Base-by-base conservation (phyloP, 148 eudicot genomes). In the Nyssa sinensis region DNA sequence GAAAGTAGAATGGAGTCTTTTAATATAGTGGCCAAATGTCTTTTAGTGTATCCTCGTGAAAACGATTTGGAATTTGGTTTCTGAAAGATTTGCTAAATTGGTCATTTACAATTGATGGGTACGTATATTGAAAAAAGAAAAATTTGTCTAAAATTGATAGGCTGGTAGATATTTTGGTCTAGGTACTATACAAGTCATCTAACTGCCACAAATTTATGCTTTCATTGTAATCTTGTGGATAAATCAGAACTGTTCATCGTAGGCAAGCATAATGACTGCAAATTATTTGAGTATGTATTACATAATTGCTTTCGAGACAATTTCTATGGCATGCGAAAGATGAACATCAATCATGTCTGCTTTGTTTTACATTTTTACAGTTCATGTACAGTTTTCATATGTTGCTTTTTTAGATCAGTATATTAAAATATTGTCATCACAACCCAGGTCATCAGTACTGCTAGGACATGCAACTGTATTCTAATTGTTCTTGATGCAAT, bases 361-460 rank as follows among this genome's bases (percentile, higher is more conserved):
- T 49, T 49, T 9, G 21, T 49, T 49, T 13, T 14, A 25, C 1
- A 10, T 34, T 60, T 21, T 37, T 25, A 35, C 11, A 31, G 59
- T 67, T 67, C 13, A 67, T 67, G 55, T 67, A 31, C 66, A 53
- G 1, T 37, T 34, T 34, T n/a, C 57, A 69, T 13, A 29, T n/a
- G n/a, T n/a, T n/a, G n/a, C n/a, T n/a, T 69, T 44, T 62, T 60
- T 33, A 28, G 51, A 44, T 44, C 19, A 44, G 16, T 44, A 11
- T 44, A 11, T n/a, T n/a, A n/a, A n/a, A n/a, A n/a, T n/a, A n/a
- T n/a, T n/a, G n/a, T n/a, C n/a, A n/a, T n/a, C n/a, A n/a, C n/a
- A n/a, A n/a, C n/a, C 17, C 90, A 96, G 99, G 99, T 96, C 73
- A 96, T 96, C 89, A 96, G 99, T 75, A 96, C 99, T 67, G 97